A percentile compares a stretch with the other conserved stretches of the same genome.
phyloP scores from a whole-genome alignment of 495 filamentous ascomycete genomes.

The Penicillium bialowiezense region DNA sequence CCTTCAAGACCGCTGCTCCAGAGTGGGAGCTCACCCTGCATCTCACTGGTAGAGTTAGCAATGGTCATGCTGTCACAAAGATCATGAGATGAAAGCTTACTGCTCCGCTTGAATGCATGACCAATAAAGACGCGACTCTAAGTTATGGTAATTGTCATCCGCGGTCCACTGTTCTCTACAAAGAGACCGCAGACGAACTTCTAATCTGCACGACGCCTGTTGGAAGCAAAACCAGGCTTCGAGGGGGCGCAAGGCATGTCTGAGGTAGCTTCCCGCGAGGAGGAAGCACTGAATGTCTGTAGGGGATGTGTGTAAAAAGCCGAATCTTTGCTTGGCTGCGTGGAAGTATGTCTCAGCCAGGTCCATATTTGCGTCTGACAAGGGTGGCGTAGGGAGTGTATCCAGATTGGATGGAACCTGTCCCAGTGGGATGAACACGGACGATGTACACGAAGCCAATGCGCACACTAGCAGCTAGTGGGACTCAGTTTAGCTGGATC shows the following conservation, averaged over 20 bases:
- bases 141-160: constrained; percentile 23
- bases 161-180: constrained; percentile 25
- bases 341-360: constrained; percentile 25
- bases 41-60: constrained; percentile 17
- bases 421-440: constrained; percentile 12
- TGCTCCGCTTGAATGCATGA: constrained; percentile 29
- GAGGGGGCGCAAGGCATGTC: constrained; percentile 23
- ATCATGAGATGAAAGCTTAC: constrained; percentile 15
- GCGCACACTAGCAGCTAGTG: constrained; percentile 26
- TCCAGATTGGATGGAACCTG: constrained; percentile 20
- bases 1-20: constrained; percentile 26
- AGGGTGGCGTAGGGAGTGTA: constrained; percentile 15
- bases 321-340: constrained; percentile 26
- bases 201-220: constrained; percentile 27
- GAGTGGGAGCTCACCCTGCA: constrained; percentile 26
- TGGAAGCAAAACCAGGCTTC: constrained; percentile 29
- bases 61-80: neutral
- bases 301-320: constrained; percentile 20
- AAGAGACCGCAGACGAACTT: constrained; percentile 23
- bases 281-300: constrained; percentile 29
- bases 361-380: constrained; percentile 18
- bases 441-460: constrained; percentile 17
- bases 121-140: constrained; percentile 28
- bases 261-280: constrained; percentile 24
- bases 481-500: constrained; percentile 1